phyloP scores from a whole-genome alignment of 768 basidiomycete species.

The Omphalotus guepiniiformis region DNA sequence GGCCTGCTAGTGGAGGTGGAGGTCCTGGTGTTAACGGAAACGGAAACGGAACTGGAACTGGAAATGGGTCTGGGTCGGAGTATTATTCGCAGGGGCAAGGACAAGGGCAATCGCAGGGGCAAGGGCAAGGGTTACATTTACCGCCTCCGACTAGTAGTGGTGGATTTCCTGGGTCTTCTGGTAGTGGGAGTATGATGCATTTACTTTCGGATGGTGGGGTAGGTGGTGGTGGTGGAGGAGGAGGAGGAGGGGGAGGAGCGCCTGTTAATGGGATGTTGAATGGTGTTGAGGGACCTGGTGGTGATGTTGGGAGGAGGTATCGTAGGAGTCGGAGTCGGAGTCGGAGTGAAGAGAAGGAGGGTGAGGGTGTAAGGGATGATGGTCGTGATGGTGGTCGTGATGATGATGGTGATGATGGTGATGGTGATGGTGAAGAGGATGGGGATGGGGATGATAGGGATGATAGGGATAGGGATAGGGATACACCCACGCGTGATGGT shows the following conservation, averaged over 20 bases:
- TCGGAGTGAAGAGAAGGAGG: neutral
- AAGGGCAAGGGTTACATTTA: neutral
- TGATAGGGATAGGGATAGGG: neutral
- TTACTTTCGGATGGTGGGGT: neutral
- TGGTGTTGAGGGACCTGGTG: slow-evolving; percentile 5
- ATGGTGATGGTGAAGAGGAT: neutral
- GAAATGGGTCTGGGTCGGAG: neutral
- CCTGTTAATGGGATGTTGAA: slow-evolving; percentile 1
- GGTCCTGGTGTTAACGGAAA: too few relatives aligned
- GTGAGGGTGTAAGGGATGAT: neutral
- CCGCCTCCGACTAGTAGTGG: slow-evolving; percentile 1
- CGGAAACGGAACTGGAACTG: too few relatives aligned
- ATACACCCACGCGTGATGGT: neutral
- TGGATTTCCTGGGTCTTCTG: neutral
- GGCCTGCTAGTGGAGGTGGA: too few relatives aligned
- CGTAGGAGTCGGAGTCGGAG: neutral
- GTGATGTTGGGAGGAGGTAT: neutral
- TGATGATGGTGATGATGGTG: neutral
- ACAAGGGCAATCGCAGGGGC: too few relatives aligned
- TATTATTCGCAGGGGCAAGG: too few relatives aligned
- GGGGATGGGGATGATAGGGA: neutral
- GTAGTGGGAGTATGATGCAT: neutral
- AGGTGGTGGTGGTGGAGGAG: too few relatives aligned
- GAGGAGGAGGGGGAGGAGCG: too few relatives aligned
- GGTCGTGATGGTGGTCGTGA: neutral